Conservation (phyloP, 1,139 yeast genomes). For the Taphrina deformans region DNA sequence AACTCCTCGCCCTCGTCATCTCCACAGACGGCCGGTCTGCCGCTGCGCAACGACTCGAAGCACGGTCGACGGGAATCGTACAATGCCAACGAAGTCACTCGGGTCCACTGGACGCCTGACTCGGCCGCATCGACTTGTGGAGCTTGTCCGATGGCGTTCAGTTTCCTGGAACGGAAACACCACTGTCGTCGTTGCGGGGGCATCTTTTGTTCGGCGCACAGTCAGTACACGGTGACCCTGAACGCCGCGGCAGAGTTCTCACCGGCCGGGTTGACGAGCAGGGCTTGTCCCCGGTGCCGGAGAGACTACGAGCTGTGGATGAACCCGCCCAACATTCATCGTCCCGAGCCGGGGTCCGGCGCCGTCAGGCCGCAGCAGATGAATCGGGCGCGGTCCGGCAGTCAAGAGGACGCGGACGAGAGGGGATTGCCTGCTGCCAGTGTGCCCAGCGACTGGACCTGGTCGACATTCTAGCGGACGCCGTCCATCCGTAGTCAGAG, state of each 20-base stretch:
- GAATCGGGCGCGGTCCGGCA: background rate
- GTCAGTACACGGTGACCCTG: conserved; percentile 22
- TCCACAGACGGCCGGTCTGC: background rate
- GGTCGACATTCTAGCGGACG: conserved; percentile 30
- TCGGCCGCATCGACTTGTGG: conserved; percentile 36
- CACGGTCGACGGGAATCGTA: background rate
- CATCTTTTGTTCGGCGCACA: conserved; percentile 28
- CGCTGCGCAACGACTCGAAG: background rate
- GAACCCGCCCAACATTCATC: conserved; percentile 22
- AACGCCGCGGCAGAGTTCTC: conserved; percentile 14
- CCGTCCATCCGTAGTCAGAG: no score
- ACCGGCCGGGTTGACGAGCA: conserved; percentile 7
- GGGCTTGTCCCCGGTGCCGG: conserved; percentile 28
- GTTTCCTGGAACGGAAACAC: conserved; percentile 47
- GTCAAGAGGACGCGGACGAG: conserved; percentile 13
- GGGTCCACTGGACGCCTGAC: conserved; percentile 39
- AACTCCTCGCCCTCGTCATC: background rate
- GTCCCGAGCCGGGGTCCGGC: background rate
- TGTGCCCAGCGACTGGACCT: conserved; percentile 32
- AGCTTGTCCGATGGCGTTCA: conserved; percentile 52
- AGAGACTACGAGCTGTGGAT: conserved; percentile 27
- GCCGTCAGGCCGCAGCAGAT: conserved; percentile 11
- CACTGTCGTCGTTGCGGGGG: conserved; percentile 32
- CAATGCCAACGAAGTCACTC: conserved; percentile 17
- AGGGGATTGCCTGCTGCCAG: conserved; percentile 28